Base-by-base conservation (phyloP, 2,329 filamentous ascomycete genomes). In the Coniochaeta sp. region DNA sequence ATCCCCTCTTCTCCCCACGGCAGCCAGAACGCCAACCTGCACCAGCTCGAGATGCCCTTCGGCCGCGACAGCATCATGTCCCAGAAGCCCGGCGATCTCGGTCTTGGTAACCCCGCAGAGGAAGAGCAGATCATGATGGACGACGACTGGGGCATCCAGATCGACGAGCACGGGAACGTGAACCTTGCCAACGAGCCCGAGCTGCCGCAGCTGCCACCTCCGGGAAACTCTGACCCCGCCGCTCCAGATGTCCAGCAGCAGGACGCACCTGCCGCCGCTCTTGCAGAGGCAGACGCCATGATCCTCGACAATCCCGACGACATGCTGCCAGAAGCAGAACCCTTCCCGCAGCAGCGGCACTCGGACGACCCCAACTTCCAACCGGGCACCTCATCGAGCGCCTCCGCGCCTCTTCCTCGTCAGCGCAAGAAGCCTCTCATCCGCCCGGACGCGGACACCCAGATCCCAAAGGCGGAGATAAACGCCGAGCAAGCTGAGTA, bases 91-190 rank as follows among this genome's bases (percentile, higher is more conserved):
- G 63, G 66, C 26, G 64, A 66, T 2, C 57, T 55, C 18, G 51
- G 59, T 5, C 51, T 63, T 28, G 28, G 45, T n/a, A 53, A 59
- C 27, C 67, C 75, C 16, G 65, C 16, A 3, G 69, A 76, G 10
- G 70, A 73, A 2, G 59, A 72, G 24, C 66, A 65, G 8, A 59
- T 63, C 5, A 47, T 51, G 22, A 53, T 53, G 2, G 57, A 71
- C 18, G 64, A 64, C 0, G 71, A 72, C 24, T 68, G 75, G 57
- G 72, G 71, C 2, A 65, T 81, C 24, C 69, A 73, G n/a, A 73
- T 81, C 50, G 77, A 79, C 54, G 71, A 65, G 22, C 63, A 79
- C 9, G 78, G 78, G 32, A 79, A 79, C 53, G 60, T 80, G 31
- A 57, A 76, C 35, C 67, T 67, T 22, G 56, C 71, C 3, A 71